A percentile compares a stretch with the other conserved stretches of the same genome.
Evolutionary conservation across 2,329 filamentous ascomycete species (phyloP).

Genomic region (Sporothrix humicola): DNA sequence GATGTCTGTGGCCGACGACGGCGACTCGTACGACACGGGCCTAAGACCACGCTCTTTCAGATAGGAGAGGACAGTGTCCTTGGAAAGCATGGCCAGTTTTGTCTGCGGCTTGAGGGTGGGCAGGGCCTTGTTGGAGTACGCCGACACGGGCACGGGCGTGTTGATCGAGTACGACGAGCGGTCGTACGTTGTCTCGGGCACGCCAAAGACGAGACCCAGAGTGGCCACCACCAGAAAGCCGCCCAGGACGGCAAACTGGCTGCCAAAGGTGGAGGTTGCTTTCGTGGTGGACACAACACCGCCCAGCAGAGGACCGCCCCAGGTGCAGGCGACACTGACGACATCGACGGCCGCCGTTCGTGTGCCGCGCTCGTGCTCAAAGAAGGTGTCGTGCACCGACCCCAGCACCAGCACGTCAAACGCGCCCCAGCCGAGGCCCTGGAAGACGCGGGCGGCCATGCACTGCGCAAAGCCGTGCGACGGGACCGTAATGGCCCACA

Average conservation of each 20-base stretch:
- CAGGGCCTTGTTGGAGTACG: constrained; percentile 41
- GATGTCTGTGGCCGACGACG: constrained; percentile 44
- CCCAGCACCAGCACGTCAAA: constrained; percentile 60
- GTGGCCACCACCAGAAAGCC: constrained; percentile 55
- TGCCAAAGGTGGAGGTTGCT: constrained; percentile 50
- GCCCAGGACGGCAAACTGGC: constrained; percentile 58
- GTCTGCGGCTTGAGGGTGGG: constrained; percentile 40
- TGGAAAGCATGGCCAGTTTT: background rate
- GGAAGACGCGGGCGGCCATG: constrained; percentile 59
- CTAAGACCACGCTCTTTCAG: background rate
- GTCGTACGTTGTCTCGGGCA: constrained; percentile 60
- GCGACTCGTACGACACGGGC: constrained; percentile 39
- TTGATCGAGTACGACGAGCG: constrained; percentile 45
- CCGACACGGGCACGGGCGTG: constrained; percentile 44
- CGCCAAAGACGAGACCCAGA: constrained; percentile 54
- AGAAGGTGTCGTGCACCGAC: constrained; percentile 63
- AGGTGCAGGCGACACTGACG: constrained; percentile 54
- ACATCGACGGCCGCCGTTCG: constrained; percentile 55
- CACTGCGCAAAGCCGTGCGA: constrained; percentile 51
- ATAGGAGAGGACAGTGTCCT: constrained; percentile 37
- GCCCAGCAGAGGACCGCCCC: constrained; percentile 61
- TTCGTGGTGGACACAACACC: constrained; percentile 44
- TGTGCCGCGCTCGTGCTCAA: constrained; percentile 59
- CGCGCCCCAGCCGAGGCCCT: constrained; percentile 64
- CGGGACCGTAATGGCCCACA: constrained; percentile 55